Conservation (phyloP, 1,284 basidiomycete species). For the Bondarzewia mesenterica region DNA sequence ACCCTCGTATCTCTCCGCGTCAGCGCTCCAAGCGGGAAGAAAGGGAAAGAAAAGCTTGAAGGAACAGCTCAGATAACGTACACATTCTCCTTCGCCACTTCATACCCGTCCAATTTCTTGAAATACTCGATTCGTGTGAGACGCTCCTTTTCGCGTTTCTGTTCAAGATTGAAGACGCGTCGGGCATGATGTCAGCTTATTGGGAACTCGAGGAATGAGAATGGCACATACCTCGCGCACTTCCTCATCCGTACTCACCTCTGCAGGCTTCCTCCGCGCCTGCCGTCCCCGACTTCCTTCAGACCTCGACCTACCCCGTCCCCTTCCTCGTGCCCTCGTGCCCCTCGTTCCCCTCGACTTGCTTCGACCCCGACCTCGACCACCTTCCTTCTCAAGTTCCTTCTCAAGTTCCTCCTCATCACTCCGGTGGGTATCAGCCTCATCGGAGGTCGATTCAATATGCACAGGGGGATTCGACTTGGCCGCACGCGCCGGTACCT, state of each 20-base stretch:
- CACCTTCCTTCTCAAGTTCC: too few species aligned
- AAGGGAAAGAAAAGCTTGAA: neutral
- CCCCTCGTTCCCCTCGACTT: neutral
- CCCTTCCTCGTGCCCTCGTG: slow-evolving; percentile 1
- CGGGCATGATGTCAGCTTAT: too few species aligned
- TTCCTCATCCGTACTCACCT: slow-evolving; percentile 15
- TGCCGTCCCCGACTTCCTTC: neutral
- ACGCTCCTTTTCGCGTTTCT: slow-evolving; percentile 39
- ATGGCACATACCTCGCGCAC: slow-evolving; percentile 12
- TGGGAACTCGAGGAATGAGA: too few species aligned
- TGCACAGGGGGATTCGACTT: too few species aligned
- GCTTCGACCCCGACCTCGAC: neutral
- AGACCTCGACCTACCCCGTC: slow-evolving; percentile 1
- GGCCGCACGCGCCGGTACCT: too few species aligned
- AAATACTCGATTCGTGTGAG: slow-evolving; percentile 50
- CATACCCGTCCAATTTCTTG: slow-evolving; percentile 41
- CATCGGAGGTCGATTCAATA: too few species aligned
- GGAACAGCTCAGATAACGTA: slow-evolving; percentile 42
- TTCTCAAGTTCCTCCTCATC: slow-evolving; percentile 5
- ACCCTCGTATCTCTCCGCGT: too few species aligned
- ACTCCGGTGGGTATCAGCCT: too few species aligned
- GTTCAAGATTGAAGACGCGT: neutral
- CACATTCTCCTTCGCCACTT: slow-evolving; percentile 49
- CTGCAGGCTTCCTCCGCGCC: slow-evolving; percentile 6
- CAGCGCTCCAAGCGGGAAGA: too few species aligned